phyloP scores from a whole-genome alignment of 345 rosid species.

The Syzygium oleosum region DNA sequence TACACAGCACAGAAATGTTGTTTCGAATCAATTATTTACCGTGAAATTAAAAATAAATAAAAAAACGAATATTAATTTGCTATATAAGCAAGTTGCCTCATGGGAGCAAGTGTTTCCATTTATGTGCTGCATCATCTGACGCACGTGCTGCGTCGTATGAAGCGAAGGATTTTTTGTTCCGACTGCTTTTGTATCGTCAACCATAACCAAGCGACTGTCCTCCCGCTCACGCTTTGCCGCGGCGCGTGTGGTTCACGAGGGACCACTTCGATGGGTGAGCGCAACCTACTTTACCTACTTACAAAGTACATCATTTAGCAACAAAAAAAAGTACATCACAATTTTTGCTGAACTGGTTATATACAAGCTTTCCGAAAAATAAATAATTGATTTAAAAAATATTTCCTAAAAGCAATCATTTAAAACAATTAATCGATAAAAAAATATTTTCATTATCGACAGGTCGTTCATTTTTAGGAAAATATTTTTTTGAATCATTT shows the following conservation, averaged over 20 bases:
- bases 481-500: fast-evolving
- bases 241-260: neutral
- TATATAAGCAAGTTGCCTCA: neutral
- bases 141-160: constrained; percentile 1
- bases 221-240: neutral
- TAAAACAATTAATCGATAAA: neutral
- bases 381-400: neutral
- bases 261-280: neutral
- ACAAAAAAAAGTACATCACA: neutral
- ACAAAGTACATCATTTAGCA: no score
- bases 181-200: neutral
- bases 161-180: neutral
- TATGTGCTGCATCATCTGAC: neutral
- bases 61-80: neutral
- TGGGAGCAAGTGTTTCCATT: neutral
- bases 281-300: neutral
- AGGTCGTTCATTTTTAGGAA: fast-evolving
- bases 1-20: neutral
- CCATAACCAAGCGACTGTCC: no score
- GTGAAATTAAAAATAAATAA: neutral
- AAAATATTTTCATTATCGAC: fast-evolving
- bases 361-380: no score
- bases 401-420: neutral
- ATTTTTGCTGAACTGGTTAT: no score
- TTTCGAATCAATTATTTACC: neutral